Evolutionary conservation across 345 rosid genomes (phyloP), one percentile per base, ranked within the genome.

Genomic region (Moringa oleifera): DNA sequence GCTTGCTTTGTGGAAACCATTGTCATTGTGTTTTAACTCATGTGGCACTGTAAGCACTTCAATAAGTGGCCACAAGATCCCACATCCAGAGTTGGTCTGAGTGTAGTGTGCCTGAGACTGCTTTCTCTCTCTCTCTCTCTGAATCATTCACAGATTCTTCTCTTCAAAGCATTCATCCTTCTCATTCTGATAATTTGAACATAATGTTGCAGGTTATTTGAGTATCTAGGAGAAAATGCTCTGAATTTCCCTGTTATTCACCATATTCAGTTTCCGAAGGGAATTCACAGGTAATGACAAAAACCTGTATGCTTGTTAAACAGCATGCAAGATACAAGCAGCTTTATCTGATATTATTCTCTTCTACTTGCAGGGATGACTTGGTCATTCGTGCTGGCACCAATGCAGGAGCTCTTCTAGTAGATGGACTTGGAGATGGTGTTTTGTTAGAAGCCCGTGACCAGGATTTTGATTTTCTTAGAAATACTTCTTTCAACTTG

Each of bases 371-470:
- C 78, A 90, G 97, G 80, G 99, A 94, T 63, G 97, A 90, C 67
- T 74, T 94, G 73, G 99, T 94, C 69, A 94, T 90, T 68, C 76
- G 79, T 20, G 96, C 99, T 6, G 99, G 99, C 58, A 56, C 91
- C 45, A 83, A 86, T 51, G 91, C 85, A 0, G 96, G 99, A 64
- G 92, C 83, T 24, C 95, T 94, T 69, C 76, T 94, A 51, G 99
- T 94, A 0, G 99, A 94, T 76, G 99, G 99, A 57, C 95, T 94
- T 8, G 99, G 97, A 23, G 99, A 94, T 71, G 99, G 99, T 61
- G 18, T 94, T 71, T 72, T 94, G 63, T 52, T 94, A 6, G 99
- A 94, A 82, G 92, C 97, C 63, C 81, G 72, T 2, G 96, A 76
- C 61, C 92, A 94, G 72, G 99, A 90, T 71, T 82, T 86, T 16